Base-by-base conservation (phyloP, 1,284 basidiomycete genomes). In the Ustilago nuda region DNA sequence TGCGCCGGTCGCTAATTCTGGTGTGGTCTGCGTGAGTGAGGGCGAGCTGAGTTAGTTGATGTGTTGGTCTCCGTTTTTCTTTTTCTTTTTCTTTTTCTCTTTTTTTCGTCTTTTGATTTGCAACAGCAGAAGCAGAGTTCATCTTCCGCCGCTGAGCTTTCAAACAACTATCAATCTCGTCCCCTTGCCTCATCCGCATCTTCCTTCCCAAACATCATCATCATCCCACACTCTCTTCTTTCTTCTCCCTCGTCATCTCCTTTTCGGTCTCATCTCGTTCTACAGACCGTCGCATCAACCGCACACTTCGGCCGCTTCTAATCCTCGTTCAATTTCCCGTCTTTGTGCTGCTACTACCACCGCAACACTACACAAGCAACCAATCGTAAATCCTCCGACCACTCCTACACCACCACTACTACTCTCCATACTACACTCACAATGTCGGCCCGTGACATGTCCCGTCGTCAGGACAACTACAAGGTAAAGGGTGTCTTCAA, bases 401-500 rank as follows among this genome's bases (percentile, higher is more conserved):
- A 27, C 23, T 27, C 23, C 23, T 54, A 35, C 17, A 15, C 33
- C 52, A 54, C 19, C 32, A 27, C 23, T 3, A 27, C 33, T n/a
- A 6, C 33, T 48, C 33, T 30, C 7, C 17, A 52, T 37, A 45
- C 7, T 30, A 13, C 50, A 37, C 8, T 59, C 69, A 72, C 60
- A 35, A 81, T 82, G 81, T 82, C 79, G 9, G 74, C 79, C 48
- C 74, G 82, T 46, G 82, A 82, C 62, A 72, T 78, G 76, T 76
- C 78, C 56, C 80, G 82, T 72, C 82, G 82, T 56, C 81, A 84
- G 57, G 82, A 84, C 68, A 76, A 79, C 56, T 85, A 76, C 79
- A 85, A 85, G 78, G 77, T 76, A 43, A 85, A 85, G 56, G 81
- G 81, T 46, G 83, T 78, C 61, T 84, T 84, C 66, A 84, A 84